Conservation (phyloP, 225 moss, liverwort and hornwort species). For the Physcomitrellopsis africana region DNA sequence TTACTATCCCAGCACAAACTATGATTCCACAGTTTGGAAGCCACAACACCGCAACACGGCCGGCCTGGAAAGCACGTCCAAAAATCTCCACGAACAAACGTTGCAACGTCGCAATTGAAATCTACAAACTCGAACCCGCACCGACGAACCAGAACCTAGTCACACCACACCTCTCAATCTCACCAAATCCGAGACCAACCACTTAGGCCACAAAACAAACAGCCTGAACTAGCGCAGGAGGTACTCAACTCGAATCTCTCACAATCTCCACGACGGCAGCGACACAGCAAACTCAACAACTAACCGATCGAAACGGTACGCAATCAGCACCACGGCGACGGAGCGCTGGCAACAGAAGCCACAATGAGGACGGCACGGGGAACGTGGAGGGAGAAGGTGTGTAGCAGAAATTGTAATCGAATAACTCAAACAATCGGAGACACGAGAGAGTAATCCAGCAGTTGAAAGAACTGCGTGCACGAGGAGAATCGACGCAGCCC, state of each 20-base stretch:
- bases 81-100: background rate
- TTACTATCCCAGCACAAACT: background rate
- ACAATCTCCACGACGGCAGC: conserved; percentile 3
- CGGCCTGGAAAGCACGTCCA: background rate
- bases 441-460: conserved; percentile 9
- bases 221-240: background rate
- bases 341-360: background rate
- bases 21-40: background rate
- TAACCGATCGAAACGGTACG: conserved; percentile 12
- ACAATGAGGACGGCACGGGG: background rate
- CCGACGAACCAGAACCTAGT: too few species aligned
- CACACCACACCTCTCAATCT: too few species aligned
- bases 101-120: background rate
- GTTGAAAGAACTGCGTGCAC: conserved; percentile 20
- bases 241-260: background rate
- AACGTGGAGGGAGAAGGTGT: background rate
- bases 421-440: conserved; percentile 26
- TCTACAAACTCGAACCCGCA: background rate
- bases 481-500: conserved; percentile 15
- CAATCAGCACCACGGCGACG: background rate
- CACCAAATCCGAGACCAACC: background rate
- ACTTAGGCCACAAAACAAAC: background rate
- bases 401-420: background rate
- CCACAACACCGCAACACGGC: background rate
- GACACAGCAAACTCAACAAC: background rate